These are phyloP conservation scores for Aspergillus sclerotialis DNA, from an alignment of 2,329 filamentous ascomycete genomes.

Conservation along the genomic window DNA sequence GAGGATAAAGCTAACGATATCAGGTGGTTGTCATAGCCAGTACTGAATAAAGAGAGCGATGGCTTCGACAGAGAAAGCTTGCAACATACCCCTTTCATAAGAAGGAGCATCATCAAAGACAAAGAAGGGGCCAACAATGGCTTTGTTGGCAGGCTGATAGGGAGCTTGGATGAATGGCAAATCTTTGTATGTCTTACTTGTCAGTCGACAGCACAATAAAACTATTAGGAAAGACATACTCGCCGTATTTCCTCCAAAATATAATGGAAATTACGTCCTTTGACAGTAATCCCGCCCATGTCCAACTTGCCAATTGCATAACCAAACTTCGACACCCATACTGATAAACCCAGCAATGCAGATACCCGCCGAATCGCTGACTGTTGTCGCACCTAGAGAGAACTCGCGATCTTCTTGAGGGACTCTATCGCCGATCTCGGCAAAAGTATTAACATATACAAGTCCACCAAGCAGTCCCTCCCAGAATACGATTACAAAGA, in stretches of 20 bases:
- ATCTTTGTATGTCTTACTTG: neutral
- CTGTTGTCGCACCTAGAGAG: conserved; percentile 79
- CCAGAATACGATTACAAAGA: conserved; percentile 86
- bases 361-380: conserved; percentile 86
- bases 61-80: neutral
- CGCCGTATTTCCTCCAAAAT: neutral
- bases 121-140: neutral
- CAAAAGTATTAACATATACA: conserved; percentile 95
- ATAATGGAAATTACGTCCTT: conserved; percentile 25
- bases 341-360: conserved; percentile 80
- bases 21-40: too few relatives aligned
- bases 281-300: conserved; percentile 71
- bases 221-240: neutral
- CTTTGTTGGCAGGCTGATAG: neutral
- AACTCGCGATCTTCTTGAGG: conserved; percentile 77
- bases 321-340: conserved; percentile 70
- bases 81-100: neutral
- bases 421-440: conserved; percentile 82
- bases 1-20: too few relatives aligned
- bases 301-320: conserved; percentile 80
- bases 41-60: neutral
- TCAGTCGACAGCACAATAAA: neutral
- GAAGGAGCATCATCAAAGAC: neutral
- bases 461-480: conserved; percentile 84
- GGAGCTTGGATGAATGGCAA: conserved; percentile 57